These are phyloP conservation scores for Paraphaeosphaeria minitans DNA, from an alignment of 2,329 filamentous ascomycete genomes.

Conservation along the genomic window DNA sequence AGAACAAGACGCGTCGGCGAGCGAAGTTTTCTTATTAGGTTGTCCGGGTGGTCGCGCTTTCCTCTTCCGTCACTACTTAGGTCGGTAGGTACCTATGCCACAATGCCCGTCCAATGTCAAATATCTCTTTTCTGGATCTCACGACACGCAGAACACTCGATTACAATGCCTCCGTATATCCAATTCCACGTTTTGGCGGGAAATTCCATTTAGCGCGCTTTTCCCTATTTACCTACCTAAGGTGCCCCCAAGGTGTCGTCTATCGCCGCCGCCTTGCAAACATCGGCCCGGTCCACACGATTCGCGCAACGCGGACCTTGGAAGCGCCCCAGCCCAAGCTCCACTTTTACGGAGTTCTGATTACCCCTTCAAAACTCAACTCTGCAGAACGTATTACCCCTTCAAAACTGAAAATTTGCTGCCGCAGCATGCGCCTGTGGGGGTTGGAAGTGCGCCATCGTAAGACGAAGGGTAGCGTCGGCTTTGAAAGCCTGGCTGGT, in stretches of 20 bases:
- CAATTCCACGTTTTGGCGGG: not conserved
- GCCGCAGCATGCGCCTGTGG: constrained; percentile 3
- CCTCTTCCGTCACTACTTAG: not conserved
- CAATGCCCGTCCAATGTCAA: not conserved
- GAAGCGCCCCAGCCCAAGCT: constrained; percentile 4
- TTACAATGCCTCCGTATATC: not conserved
- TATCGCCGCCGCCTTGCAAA: not conserved
- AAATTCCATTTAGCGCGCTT: constrained; percentile 1
- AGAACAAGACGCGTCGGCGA: not conserved
- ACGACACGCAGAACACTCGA: not conserved
- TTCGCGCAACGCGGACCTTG: not conserved
- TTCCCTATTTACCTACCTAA: no score
- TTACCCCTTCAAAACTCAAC: constrained; percentile 40
- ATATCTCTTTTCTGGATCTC: not conserved
- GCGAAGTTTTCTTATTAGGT: not conserved
- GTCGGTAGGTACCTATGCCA: no score
- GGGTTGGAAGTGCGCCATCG: constrained; percentile 6
- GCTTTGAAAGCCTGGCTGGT: constrained; percentile 21
- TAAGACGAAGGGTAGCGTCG: constrained; percentile 24
- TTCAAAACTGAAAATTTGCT: constrained; percentile 44
- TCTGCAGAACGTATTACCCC: constrained; percentile 37
- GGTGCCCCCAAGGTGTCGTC: no score
- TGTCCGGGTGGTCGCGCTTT: constrained; percentile 7
- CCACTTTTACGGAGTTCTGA: constrained; percentile 18
- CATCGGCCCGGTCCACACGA: constrained; percentile 12